A percentile compares a stretch with the other conserved stretches of the same genome.
These are phyloP conservation scores for Viridothelium virens DNA, from an alignment of 495 filamentous ascomycete genomes.

Conservation along the genomic window DNA sequence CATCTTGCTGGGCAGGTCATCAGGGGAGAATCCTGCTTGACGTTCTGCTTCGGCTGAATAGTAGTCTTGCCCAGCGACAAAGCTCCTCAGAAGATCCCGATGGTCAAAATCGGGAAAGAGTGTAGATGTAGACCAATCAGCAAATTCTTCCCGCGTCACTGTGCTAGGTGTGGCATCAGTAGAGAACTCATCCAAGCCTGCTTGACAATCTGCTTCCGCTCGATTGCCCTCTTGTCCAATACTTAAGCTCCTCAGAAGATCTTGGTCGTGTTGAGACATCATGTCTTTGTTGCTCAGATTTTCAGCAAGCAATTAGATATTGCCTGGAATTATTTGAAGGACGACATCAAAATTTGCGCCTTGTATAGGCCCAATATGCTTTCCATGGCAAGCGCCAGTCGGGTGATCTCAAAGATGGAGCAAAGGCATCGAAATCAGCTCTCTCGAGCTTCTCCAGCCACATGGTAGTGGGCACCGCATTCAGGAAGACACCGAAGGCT, in stretches of 20 bases:
- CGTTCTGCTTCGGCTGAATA: too few species aligned
- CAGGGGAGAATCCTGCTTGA: too few species aligned
- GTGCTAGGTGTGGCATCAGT: neutral
- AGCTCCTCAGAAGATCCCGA: neutral
- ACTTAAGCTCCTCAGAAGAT: neutral
- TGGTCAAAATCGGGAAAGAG: constrained; percentile 1
- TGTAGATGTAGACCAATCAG: constrained; percentile 4
- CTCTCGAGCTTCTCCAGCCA: constrained; percentile 73
- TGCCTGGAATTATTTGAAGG: neutral
- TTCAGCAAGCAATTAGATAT: neutral
- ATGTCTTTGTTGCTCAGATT: neutral
- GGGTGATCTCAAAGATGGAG: constrained; percentile 52
- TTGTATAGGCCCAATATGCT: constrained; percentile 62
- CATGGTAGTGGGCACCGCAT: constrained; percentile 63
- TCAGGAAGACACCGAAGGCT: constrained; percentile 68
- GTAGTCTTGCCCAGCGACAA: neutral
- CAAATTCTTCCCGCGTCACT: constrained; percentile 21
- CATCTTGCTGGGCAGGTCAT: too few species aligned
- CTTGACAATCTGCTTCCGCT: neutral
- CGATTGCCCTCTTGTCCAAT: neutral
- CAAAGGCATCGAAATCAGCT: constrained; percentile 75
- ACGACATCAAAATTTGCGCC: constrained; percentile 46
- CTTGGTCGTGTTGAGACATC: neutral
- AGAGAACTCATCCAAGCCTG: constrained; percentile 1
- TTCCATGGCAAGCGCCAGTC: constrained; percentile 89